phyloP scores from a whole-genome alignment of 768 basidiomycete genomes.

The Leccinum arenicola region DNA sequence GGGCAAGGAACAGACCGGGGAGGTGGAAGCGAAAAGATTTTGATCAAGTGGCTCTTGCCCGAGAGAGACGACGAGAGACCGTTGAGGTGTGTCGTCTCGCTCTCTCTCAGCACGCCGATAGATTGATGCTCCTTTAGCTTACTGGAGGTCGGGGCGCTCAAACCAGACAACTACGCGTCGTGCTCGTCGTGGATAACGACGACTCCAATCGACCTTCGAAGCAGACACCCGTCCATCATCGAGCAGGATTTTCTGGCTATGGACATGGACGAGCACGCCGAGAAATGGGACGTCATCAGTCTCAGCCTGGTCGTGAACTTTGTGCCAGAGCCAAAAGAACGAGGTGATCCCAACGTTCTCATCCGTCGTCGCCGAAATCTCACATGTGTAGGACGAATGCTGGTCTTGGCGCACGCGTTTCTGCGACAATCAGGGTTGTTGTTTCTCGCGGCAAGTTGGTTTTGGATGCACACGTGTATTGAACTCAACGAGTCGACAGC shows the following conservation, averaged over 20 bases:
- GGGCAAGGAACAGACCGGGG: constrained; percentile 83
- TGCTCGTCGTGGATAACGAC: constrained; percentile 70
- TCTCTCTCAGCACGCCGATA: constrained; percentile 8
- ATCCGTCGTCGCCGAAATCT: neutral
- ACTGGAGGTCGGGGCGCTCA: constrained; percentile 86
- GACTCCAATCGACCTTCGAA: constrained; percentile 79
- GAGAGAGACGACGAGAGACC: constrained; percentile 23
- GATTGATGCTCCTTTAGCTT: constrained; percentile 43
- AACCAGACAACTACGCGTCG: constrained; percentile 73
- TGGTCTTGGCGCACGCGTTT: constrained; percentile 56
- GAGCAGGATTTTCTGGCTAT: constrained; percentile 84
- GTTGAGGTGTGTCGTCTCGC: constrained; percentile 30
- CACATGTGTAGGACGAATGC: constrained; percentile 55
- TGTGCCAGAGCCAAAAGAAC: constrained; percentile 66
- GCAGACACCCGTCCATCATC: constrained; percentile 76
- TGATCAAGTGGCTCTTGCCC: constrained; percentile 65
- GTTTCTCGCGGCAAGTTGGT: constrained; percentile 63
- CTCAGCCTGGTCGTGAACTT: constrained; percentile 91
- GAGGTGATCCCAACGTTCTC: constrained; percentile 52
- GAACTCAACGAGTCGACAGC: constrained; percentile 39
- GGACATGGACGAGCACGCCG: constrained; percentile 45
- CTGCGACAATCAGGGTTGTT: constrained; percentile 54
- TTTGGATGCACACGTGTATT: neutral
- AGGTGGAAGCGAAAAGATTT: constrained; percentile 81
- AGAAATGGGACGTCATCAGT: constrained; percentile 76